Base-by-base conservation (phyloP, 2,329 filamentous ascomycete genomes). In the Didymellaceae sp. region DNA sequence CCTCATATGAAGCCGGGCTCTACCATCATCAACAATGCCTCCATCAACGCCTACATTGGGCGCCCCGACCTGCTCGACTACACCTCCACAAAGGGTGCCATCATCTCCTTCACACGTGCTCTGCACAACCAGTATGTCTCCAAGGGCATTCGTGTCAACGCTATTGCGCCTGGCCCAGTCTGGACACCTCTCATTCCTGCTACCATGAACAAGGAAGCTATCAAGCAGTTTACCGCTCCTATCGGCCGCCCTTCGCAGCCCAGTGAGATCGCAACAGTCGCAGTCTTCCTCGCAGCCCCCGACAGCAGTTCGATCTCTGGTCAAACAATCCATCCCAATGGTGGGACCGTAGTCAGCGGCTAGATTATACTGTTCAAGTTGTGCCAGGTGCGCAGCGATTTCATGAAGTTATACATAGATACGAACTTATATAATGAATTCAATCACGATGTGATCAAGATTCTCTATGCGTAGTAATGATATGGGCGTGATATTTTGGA, bases 21-120 rank as follows among this genome's bases (percentile, higher is more conserved):
- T 47, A 86, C 84, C 20, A 91, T 95, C 70, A 91, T 95, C 80
- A 94, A 93, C 77, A 91, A 90, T 68, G 86, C 89, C 34, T 91
- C 88, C 24, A 86, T 94, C 69, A 93, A 93, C 70, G 88, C 86
- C 20, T 94, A 93, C 74, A 83, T 91, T 50, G 90, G 90, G 30
- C 87, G 89, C 1, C 86, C 87, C 0, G 89, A 93, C 63, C 80
- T 93, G 2, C 82, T 94, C 39, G 89, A 94, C 73, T 93, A 94
- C 76, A 91, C 89, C 0, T 85, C 86, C 1, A 90, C 87, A 20
- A 90, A 90, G 70, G 89, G 89, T 26, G 89, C 88, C 45, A 87
- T 94, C 58, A 75, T 93, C 3, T 82, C 89, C 2, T 94, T 94
- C 74, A 93, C 89, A 0, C 85, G 89, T 26, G 88, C 82, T 0